phyloP scores from a whole-genome alignment of 441 rosid genomes.

The Codiaeum variegatum region DNA sequence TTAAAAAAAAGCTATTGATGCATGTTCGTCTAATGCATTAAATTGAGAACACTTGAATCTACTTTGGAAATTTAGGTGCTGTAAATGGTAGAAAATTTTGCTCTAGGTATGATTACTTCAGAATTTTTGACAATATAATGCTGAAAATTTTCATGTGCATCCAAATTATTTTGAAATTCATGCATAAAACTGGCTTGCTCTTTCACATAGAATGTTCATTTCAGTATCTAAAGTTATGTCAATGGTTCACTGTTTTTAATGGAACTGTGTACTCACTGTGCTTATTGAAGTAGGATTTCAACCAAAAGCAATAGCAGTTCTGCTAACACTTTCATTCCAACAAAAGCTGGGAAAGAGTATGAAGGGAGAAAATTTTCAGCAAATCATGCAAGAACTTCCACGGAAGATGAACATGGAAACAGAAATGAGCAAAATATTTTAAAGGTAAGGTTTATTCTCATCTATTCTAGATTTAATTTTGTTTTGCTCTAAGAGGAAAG shows the following conservation, averaged over 20 bases:
- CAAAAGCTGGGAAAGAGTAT: conserved; percentile 31
- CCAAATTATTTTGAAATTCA: background rate
- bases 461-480: background rate
- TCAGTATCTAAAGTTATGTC: conserved; percentile 3
- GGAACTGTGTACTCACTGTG: conserved; percentile 17
- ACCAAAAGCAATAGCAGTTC: conserved; percentile 30
- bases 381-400: conserved; percentile 23
- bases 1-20: background rate
- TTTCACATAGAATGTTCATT: background rate
- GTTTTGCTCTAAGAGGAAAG: background rate
- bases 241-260: background rate
- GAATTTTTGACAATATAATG: background rate
- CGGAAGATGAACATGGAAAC: conserved; percentile 32
- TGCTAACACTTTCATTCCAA: conserved; percentile 22
- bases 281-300: conserved; percentile 34
- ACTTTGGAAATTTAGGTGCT: background rate
- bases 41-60: background rate
- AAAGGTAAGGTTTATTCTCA: conserved; percentile 26
- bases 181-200: background rate
- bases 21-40: background rate
- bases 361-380: conserved; percentile 23
- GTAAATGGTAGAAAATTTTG: background rate
- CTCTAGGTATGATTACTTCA: background rate
- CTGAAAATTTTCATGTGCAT: background rate
- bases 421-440: conserved; percentile 13